Evolutionary conservation across 2,329 filamentous ascomycete genomes (phyloP).

Genomic region (Stemphylium vesicarium): DNA sequence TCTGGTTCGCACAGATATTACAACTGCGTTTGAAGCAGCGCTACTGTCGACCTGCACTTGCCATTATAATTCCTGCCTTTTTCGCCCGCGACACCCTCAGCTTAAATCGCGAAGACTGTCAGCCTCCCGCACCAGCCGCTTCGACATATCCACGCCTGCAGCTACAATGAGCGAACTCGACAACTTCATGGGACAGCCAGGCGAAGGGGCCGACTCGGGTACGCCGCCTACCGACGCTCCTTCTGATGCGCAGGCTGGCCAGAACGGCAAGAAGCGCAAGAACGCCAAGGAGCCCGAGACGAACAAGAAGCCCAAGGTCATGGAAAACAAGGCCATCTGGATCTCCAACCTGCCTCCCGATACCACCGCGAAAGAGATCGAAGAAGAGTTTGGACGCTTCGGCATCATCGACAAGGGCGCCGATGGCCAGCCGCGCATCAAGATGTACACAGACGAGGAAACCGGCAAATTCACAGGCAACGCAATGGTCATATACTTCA

Average conservation of each 20-base stretch:
- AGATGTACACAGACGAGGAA: slow-evolving; percentile 83
- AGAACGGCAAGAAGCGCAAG: slow-evolving; percentile 34
- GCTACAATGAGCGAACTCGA: slow-evolving; percentile 21
- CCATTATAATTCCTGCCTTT: too few species aligned
- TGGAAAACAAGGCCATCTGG: slow-evolving; percentile 87
- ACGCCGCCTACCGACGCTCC: slow-evolving; percentile 11
- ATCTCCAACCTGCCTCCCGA: slow-evolving; percentile 86
- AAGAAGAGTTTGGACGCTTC: slow-evolving; percentile 83
- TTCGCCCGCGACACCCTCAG: too few species aligned
- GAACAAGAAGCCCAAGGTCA: slow-evolving; percentile 40
- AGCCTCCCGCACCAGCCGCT: neutral
- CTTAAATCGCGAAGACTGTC: too few species aligned
- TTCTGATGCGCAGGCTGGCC: slow-evolving; percentile 10
- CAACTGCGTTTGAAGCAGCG: too few species aligned
- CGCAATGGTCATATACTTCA: slow-evolving; percentile 91
- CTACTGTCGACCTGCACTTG: too few species aligned
- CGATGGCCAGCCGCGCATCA: slow-evolving; percentile 84
- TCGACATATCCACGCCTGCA: neutral
- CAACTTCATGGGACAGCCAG: slow-evolving; percentile 21
- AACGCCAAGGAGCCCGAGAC: slow-evolving; percentile 22
- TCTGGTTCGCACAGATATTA: slow-evolving; percentile 1
- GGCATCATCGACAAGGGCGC: slow-evolving; percentile 96
- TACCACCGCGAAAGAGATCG: slow-evolving; percentile 78
- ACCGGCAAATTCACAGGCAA: slow-evolving; percentile 90
- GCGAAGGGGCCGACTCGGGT: neutral